Base-by-base conservation (phyloP, 2,329 filamentous ascomycete species). In the Pestalotiopsis sp. region DNA sequence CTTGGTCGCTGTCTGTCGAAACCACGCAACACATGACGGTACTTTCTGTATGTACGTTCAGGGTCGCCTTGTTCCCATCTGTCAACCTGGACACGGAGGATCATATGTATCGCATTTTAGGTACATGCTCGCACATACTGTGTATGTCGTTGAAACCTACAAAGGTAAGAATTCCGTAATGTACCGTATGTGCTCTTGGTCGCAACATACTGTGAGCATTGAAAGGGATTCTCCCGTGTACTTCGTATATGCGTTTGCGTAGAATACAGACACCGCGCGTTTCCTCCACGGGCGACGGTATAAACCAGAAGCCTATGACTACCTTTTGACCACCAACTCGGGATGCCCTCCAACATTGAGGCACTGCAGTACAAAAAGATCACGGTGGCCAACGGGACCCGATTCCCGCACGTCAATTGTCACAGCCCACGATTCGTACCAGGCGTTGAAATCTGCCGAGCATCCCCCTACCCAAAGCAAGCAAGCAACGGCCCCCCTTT, bases 401-500 rank as follows among this genome's bases (percentile, higher is more conserved):
- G 31, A 25, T 64, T 64, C 20, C 38, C 25, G 61, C 61, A 64
- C 61, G 61, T 49, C 61, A 64, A 64, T 20, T 64, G 61, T 64
- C 61, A 63, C 36, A 25, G 38, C 11, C 17, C 23, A 23, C 57
- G 23, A 45, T 17, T 14, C 4, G 25, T n/a, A 31, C 31, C 31
- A 23, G 36, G 23, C 13, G 36, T 64, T 52, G 61, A 25, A 52
- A 40, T 40, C 31, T 62, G 31, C 59, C 59, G 59, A n/a, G 25
- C 36, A 36, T 23, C 59, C 59, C 36, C 14, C 7, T 62, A 36
- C 59, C 27, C n/a, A 36, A 23, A 20, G n/a, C 59, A 62, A 20
- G 7, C 59, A 27, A 59, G 57, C 27, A 27, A 36, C 31, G 31
- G 57, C 57, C 57, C 27, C 25, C 61, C 25, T 36, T 64, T 64